Conservation (phyloP, 2,329 filamentous ascomycete species). For the Thermoascus crustaceus region DNA sequence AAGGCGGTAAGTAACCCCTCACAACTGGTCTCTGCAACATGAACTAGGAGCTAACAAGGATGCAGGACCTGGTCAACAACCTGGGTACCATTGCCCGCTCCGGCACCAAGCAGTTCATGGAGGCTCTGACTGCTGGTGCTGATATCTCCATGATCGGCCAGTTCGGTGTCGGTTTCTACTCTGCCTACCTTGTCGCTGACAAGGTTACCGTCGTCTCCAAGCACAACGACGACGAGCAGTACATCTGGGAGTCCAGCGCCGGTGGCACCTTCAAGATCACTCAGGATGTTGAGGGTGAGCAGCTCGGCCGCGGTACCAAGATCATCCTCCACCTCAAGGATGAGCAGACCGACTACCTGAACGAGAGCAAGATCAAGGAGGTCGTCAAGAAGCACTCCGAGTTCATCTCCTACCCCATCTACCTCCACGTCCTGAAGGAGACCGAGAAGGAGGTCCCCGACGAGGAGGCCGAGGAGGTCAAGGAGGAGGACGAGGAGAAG, state of each 20-base stretch:
- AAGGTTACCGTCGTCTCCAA: slow-evolving; percentile 92
- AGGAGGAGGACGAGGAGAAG: slow-evolving; percentile 78
- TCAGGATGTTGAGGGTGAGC: slow-evolving; percentile 83
- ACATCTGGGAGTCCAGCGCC: slow-evolving; percentile 96
- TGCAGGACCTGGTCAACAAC: slow-evolving; percentile 98
- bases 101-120: slow-evolving; percentile 99
- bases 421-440: slow-evolving; percentile 99
- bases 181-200: slow-evolving; percentile 98
- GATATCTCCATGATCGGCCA: slow-evolving; percentile 99
- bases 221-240: slow-evolving; percentile 99
- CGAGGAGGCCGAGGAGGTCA: slow-evolving; percentile 49
- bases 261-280: slow-evolving; percentile 95
- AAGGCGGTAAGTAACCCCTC: slow-evolving; percentile 71
- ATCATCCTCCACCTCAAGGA: slow-evolving; percentile 99
- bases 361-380: slow-evolving; percentile 99
- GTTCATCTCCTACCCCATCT: slow-evolving; percentile 99
- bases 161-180: slow-evolving; percentile 99
- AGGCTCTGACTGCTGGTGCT: slow-evolving; percentile 93
- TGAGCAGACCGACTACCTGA: slow-evolving; percentile 95
- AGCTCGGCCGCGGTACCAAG: slow-evolving; percentile 89
- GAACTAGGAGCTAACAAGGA: slow-evolving; percentile 7
- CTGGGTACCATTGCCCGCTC: slow-evolving; percentile 98
- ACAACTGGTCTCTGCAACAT: neutral
- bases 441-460: slow-evolving; percentile 87
- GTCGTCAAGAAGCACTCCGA: slow-evolving; percentile 99